These are phyloP conservation scores for Candida frijolesensis DNA, from an alignment of 1,139 yeast species.

Conservation along the genomic window DNA sequence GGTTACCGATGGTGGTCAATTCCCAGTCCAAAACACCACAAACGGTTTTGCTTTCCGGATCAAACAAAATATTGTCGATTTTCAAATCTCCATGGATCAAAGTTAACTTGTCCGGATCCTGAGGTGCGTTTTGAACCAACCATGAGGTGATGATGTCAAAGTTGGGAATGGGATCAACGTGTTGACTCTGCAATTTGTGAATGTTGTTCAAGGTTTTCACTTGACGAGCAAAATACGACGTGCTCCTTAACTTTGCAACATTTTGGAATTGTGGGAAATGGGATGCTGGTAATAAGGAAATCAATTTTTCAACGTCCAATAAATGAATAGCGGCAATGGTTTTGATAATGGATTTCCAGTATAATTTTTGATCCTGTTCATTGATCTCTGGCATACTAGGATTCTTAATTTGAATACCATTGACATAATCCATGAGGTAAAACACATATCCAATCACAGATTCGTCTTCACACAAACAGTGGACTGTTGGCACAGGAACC, in stretches of 20 bases:
- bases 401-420: slow-evolving; percentile 61
- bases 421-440: slow-evolving; percentile 62
- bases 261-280: slow-evolving; percentile 51
- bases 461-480: slow-evolving; percentile 55
- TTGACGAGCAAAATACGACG: slow-evolving; percentile 59
- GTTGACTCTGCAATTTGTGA: slow-evolving; percentile 51
- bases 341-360: slow-evolving; percentile 56
- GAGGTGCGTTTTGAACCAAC: slow-evolving; percentile 45
- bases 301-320: slow-evolving; percentile 48
- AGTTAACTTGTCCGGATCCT: slow-evolving; percentile 48
- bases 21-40: slow-evolving; percentile 72
- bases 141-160: slow-evolving; percentile 47
- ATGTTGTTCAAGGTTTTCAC: slow-evolving; percentile 51
- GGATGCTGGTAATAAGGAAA: slow-evolving; percentile 44
- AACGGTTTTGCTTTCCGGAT: slow-evolving; percentile 50
- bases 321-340: slow-evolving; percentile 57
- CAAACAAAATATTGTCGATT: slow-evolving; percentile 62
- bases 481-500: slow-evolving; percentile 54
- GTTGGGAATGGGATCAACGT: slow-evolving; percentile 54
- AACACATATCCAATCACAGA: slow-evolving; percentile 52
- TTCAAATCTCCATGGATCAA: slow-evolving; percentile 72
- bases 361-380: slow-evolving; percentile 22
- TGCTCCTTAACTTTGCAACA: slow-evolving; percentile 21
- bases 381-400: slow-evolving; percentile 50
- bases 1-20: slow-evolving; percentile 68